Conservation (phyloP, 805 yeast species). For the Pichia californica region DNA sequence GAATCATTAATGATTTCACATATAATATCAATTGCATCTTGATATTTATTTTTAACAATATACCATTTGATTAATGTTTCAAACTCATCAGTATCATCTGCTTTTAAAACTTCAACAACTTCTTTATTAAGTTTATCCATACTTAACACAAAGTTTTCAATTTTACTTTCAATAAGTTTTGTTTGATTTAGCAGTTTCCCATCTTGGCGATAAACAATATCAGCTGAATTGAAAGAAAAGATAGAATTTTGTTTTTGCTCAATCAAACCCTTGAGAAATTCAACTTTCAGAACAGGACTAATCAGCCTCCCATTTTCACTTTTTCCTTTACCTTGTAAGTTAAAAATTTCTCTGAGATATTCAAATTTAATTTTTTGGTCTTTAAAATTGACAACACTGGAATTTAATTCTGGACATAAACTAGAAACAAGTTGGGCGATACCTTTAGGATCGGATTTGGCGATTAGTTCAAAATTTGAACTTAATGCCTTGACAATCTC, state of each 20-base stretch:
- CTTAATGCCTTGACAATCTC: conserved; percentile 24
- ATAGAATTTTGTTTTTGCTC: not conserved
- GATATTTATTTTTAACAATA: conserved; percentile 17
- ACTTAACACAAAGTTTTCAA: conserved; percentile 16
- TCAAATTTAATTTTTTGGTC: conserved; percentile 24
- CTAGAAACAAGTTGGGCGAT: conserved; percentile 33
- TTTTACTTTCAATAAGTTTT: not conserved
- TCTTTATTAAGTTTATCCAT: conserved; percentile 13
- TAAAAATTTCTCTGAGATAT: conserved; percentile 32
- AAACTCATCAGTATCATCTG: conserved; percentile 20
- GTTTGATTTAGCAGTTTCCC: not conserved
- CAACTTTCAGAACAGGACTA: conserved; percentile 15
- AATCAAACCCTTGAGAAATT: conserved; percentile 9
- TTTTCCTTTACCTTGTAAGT: conserved; percentile 13
- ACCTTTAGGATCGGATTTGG: conserved; percentile 27
- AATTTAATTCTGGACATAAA: conserved; percentile 36
- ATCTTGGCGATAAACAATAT: no score
- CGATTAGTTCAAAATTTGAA: conserved; percentile 26
- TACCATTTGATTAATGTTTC: conserved; percentile 31
- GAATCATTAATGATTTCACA: conserved; percentile 12
- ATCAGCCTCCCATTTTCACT: conserved; percentile 24
- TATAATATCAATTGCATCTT: conserved; percentile 29
- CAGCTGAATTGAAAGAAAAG: no score
- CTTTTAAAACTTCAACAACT: conserved; percentile 20
- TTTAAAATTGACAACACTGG: conserved; percentile 28